These are phyloP conservation scores for Phaeosphaeriaceae sp. DNA, from an alignment of 2,329 filamentous ascomycete genomes.

Conservation along the genomic window DNA sequence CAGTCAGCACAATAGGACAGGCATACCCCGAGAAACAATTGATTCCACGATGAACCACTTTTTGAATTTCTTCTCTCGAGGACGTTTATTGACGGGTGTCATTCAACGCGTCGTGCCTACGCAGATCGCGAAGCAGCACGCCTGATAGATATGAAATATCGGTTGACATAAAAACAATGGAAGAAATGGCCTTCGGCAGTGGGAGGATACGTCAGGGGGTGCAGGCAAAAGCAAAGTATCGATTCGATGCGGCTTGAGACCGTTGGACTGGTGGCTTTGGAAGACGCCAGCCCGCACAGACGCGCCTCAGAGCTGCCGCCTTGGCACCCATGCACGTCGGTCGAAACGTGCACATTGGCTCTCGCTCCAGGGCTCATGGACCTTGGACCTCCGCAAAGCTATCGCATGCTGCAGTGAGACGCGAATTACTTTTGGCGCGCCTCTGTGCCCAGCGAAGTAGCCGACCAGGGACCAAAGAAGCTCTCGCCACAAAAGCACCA, in stretches of 20 bases:
- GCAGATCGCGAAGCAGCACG: neutral
- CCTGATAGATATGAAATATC: constrained; percentile 3
- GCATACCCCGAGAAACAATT: neutral
- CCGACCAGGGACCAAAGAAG: constrained; percentile 6
- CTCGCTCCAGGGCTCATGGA: neutral
- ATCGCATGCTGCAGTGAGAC: constrained; percentile 7
- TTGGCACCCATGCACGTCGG: constrained; percentile 5
- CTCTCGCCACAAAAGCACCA: constrained; percentile 24
- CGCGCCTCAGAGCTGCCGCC: neutral
- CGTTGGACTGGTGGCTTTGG: constrained; percentile 4
- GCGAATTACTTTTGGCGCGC: constrained; percentile 21
- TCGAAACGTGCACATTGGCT: constrained; percentile 1
- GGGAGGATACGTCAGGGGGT: constrained; percentile 6
- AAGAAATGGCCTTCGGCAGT: constrained; percentile 6
- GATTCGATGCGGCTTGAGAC: neutral
- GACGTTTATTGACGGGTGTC: neutral
- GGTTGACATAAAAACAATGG: constrained; percentile 6
- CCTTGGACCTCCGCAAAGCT: constrained; percentile 3
- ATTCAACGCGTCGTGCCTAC: neutral
- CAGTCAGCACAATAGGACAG: constrained; percentile 7
- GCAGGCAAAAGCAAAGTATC: neutral
- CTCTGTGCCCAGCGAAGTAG: constrained; percentile 9
- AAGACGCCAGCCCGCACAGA: constrained; percentile 5
- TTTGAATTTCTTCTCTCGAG: neutral
- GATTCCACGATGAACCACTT: too few species aligned